Evolutionary conservation across 2,329 filamentous ascomycete genomes (phyloP).

Genomic region (Hymenotorrendiella dingleyae): DNA sequence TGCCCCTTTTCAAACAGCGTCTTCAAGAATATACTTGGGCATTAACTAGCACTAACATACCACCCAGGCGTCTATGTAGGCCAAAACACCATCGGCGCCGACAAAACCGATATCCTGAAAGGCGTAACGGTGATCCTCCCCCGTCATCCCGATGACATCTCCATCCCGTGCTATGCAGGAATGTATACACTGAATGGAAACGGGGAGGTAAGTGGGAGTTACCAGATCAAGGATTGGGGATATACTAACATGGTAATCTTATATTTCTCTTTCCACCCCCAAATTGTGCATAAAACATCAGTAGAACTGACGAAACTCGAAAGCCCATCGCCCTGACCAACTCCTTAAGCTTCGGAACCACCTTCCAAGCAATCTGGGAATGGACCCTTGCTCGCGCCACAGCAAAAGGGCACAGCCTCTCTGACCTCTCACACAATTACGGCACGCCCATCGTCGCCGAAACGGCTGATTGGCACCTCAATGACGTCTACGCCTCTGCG

Average conservation of each 20-base stretch:
- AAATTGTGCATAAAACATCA: too few relatives aligned
- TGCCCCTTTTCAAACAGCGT: not conserved
- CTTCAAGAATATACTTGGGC: not conserved
- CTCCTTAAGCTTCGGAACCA: conserved; percentile 33
- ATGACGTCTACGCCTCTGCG: conserved; percentile 49
- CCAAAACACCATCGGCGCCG: conserved; percentile 25
- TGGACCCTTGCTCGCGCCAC: conserved; percentile 19
- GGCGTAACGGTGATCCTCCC: conserved; percentile 29
- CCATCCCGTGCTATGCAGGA: conserved; percentile 27
- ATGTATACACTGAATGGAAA: conserved; percentile 28
- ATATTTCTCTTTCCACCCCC: not conserved
- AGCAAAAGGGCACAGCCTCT: conserved; percentile 13
- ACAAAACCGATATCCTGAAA: conserved; percentile 22
- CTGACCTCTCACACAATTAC: conserved; percentile 27
- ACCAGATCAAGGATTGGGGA: conserved; percentile 28
- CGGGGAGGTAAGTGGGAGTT: conserved; percentile 26
- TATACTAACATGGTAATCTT: conserved; percentile 22
- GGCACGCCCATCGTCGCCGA: conserved; percentile 50
- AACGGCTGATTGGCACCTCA: conserved; percentile 58
- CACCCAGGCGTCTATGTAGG: conserved; percentile 25
- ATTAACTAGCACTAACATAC: too few relatives aligned
- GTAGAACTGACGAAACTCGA: too few relatives aligned
- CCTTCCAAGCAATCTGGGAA: conserved; percentile 28
- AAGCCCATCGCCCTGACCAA: conserved; percentile 33
- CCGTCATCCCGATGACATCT: conserved; percentile 23